These are phyloP conservation scores for Aspergillus panamensis DNA, from an alignment of 495 filamentous ascomycete genomes.

Conservation along the genomic window DNA sequence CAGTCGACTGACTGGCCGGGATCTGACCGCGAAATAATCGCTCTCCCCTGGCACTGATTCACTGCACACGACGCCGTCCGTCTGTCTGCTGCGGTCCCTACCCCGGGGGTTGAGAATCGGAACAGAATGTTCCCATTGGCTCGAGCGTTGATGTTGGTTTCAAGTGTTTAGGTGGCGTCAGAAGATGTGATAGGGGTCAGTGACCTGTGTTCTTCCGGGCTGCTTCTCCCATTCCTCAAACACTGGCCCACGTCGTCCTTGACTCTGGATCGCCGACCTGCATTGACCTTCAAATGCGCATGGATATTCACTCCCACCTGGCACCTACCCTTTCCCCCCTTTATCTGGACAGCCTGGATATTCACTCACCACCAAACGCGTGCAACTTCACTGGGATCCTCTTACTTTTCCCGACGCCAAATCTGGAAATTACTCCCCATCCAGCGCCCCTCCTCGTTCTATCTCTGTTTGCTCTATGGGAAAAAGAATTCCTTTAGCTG, in stretches of 20 bases:
- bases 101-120: constrained; percentile 15
- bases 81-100: background rate
- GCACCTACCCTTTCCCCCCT: background rate
- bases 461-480: constrained; percentile 16
- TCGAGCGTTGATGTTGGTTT: constrained; percentile 16
- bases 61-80: constrained; percentile 9
- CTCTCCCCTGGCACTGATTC: constrained; percentile 10
- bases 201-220: constrained; percentile 37
- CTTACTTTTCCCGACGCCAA: constrained; percentile 2
- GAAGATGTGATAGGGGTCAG: constrained; percentile 31
- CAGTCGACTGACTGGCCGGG: background rate
- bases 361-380: constrained; percentile 1
- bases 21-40: constrained; percentile 12
- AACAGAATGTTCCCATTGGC: constrained; percentile 27
- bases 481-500: constrained; percentile 7
- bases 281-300: constrained; percentile 5
- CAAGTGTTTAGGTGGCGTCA: constrained; percentile 30
- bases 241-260: constrained; percentile 22
- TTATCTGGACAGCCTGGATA: background rate
- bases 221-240: constrained; percentile 24
- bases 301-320: constrained; percentile 5
- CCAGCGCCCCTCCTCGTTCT: background rate
- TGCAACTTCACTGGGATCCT: background rate
- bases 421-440: constrained; percentile 8
- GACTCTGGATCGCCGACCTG: constrained; percentile 11